Conservation (phyloP, 352 stramenopile genomes). For the Globisporangium acanthophoron region DNA sequence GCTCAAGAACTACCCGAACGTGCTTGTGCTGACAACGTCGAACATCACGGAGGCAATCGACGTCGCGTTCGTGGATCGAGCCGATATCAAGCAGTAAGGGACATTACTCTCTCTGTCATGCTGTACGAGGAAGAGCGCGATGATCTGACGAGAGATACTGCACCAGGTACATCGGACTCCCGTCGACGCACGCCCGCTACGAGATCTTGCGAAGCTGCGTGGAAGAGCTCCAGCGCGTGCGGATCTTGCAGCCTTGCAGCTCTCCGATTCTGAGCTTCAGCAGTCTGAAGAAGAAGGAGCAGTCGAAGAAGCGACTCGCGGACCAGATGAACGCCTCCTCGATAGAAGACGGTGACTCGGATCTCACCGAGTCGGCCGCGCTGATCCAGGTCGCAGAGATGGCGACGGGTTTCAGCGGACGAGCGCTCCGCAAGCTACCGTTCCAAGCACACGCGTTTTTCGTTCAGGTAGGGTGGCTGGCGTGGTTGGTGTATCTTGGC, state of each 20-base stretch:
- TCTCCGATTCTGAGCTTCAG: conserved; percentile 19
- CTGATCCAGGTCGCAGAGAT: conserved; percentile 39
- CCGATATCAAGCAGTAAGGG: conserved; percentile 90
- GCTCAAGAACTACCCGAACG: conserved; percentile 79
- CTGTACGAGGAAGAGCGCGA: no score
- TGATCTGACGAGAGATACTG: no score
- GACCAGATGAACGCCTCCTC: conserved; percentile 28
- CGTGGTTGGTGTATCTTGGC: background rate
- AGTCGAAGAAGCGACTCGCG: conserved; percentile 31
- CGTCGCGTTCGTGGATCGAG: conserved; percentile 89
- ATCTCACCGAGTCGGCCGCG: conserved; percentile 23
- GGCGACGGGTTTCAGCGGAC: conserved; percentile 64
- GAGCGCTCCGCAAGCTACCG: conserved; percentile 76
- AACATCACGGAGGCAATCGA: conserved; percentile 92
- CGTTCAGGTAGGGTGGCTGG: conserved; percentile 29
- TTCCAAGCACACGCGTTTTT: conserved; percentile 81
- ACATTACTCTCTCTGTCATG: no score
- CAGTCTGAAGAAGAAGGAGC: conserved; percentile 17
- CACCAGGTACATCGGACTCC: conserved; percentile 57
- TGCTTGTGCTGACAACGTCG: conserved; percentile 92
- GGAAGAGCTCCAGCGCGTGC: conserved; percentile 71
- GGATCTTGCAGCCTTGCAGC: conserved; percentile 34
- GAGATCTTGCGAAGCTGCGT: conserved; percentile 83
- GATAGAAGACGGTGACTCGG: conserved; percentile 5
- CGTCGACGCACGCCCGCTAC: conserved; percentile 58